Percentiles rank a stretch among this genome's conserved stretches.
These are phyloP conservation scores for Microcera coccophila DNA, from an alignment of 2,329 filamentous ascomycete species.

Conservation along the genomic window DNA sequence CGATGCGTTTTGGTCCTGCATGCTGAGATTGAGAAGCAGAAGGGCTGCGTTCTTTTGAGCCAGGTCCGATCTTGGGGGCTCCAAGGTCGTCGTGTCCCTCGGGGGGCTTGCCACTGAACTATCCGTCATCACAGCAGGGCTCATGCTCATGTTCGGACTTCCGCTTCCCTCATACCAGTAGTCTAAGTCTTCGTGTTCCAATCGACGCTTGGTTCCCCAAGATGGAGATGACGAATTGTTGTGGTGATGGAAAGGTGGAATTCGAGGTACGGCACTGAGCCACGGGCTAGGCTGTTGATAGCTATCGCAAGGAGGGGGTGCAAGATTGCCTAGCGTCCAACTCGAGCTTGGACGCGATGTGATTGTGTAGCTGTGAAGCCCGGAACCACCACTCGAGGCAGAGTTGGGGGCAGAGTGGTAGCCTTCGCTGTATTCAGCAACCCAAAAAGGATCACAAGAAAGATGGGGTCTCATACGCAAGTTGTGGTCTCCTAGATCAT, in stretches of 20 bases:
- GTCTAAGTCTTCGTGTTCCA: slow-evolving; percentile 20
- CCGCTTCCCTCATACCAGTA: slow-evolving; percentile 17
- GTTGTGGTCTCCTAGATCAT: slow-evolving; percentile 15
- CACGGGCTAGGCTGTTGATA: slow-evolving; percentile 12
- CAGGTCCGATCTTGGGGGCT: slow-evolving; percentile 5
- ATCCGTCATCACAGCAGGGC: slow-evolving; percentile 8
- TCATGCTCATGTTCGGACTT: slow-evolving; percentile 18
- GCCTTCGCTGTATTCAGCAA: slow-evolving; percentile 15
- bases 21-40: slow-evolving; percentile 21
- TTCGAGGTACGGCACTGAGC: slow-evolving; percentile 22
- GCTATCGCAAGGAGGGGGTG: slow-evolving; percentile 18
- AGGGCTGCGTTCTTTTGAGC: slow-evolving; percentile 21
- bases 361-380: slow-evolving; percentile 23
- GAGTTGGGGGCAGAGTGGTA: slow-evolving; percentile 25
- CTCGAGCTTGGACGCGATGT: slow-evolving; percentile 22
- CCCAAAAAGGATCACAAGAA: slow-evolving; percentile 22
- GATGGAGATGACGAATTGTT: slow-evolving; percentile 3
- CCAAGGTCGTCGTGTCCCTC: slow-evolving; percentile 3
- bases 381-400: slow-evolving; percentile 27
- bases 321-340: slow-evolving; percentile 15
- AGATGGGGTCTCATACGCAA: slow-evolving; percentile 18
- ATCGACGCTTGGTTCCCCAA: slow-evolving; percentile 21
- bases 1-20: slow-evolving; percentile 7
- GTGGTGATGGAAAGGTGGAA: slow-evolving; percentile 11
- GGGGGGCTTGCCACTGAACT: slow-evolving; percentile 19